phyloP scores from a whole-genome alignment of 2,329 filamentous ascomycete genomes.

The Penicillium sp. region DNA sequence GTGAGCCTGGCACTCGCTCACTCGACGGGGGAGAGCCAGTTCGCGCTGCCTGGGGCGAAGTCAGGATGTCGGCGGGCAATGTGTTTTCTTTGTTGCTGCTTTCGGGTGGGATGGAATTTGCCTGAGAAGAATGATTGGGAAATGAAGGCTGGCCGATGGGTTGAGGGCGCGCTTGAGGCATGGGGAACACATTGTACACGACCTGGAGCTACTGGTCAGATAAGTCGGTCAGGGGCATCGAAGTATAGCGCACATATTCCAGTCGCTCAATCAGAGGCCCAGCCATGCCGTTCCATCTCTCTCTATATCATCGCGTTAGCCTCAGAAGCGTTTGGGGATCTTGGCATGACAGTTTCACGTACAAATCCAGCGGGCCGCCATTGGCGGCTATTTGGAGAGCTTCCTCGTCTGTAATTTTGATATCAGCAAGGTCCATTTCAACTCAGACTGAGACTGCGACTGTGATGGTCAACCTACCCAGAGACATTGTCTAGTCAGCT shows the following conservation, averaged over 20 bases:
- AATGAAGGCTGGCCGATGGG: slow-evolving; percentile 21
- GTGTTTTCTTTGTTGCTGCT: slow-evolving; percentile 42
- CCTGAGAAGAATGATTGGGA: slow-evolving; percentile 21
- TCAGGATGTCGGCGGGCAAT: slow-evolving; percentile 30
- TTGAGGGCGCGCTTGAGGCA: slow-evolving; percentile 55
- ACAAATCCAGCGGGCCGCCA: slow-evolving; percentile 60
- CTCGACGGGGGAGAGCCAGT: slow-evolving; percentile 36
- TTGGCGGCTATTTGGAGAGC: slow-evolving; percentile 56
- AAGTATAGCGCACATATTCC: slow-evolving; percentile 54
- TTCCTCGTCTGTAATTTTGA: slow-evolving; percentile 44
- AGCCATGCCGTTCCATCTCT: slow-evolving; percentile 66
- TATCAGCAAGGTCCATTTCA: slow-evolving; percentile 6
- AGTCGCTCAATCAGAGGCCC: slow-evolving; percentile 64
- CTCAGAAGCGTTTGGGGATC: slow-evolving; percentile 13
- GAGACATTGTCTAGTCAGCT: slow-evolving; percentile 28
- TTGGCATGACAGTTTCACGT: slow-evolving; percentile 26
- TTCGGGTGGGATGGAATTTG: slow-evolving; percentile 25
- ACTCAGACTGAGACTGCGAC: not conserved
- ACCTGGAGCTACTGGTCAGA: slow-evolving; percentile 55
- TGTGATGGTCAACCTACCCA: slow-evolving; percentile 25
- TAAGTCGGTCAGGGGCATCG: not conserved
- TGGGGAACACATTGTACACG: slow-evolving; percentile 70
- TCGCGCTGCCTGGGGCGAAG: slow-evolving; percentile 37
- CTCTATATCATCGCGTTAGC: slow-evolving; percentile 50
- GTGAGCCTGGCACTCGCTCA: slow-evolving; percentile 44